Evolutionary conservation across 495 filamentous ascomycete genomes (phyloP).

Genomic region (Trichoderma asperelloides): DNA sequence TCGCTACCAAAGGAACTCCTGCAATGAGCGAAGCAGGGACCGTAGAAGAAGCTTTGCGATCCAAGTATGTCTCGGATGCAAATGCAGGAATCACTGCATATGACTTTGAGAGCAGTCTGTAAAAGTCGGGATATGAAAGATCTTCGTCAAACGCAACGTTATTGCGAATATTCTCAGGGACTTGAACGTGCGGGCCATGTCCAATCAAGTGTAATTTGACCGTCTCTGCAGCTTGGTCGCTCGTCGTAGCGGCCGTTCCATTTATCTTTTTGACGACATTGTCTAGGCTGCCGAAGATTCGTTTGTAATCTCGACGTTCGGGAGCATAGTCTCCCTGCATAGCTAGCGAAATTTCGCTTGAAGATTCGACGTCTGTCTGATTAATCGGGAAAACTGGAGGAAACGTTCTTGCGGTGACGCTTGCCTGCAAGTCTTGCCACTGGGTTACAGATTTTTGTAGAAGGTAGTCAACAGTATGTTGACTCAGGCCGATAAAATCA

Average conservation of each 20-base stretch:
- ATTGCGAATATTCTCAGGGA: not conserved
- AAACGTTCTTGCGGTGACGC: not conserved
- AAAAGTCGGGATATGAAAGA: conserved; percentile 19
- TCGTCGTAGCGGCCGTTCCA: not conserved
- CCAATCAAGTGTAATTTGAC: conserved; percentile 6
- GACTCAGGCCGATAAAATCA: conserved; percentile 19
- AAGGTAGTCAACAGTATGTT: conserved; percentile 15
- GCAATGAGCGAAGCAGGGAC: conserved; percentile 21
- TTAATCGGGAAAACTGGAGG: conserved; percentile 5
- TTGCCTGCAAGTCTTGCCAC: conserved; percentile 13
- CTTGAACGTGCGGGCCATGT: not conserved
- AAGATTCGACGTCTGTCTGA: not conserved
- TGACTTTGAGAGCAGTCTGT: conserved; percentile 16
- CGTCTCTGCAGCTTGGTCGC: not conserved
- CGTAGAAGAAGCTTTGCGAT: conserved; percentile 20
- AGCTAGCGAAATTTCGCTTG: conserved; percentile 16
- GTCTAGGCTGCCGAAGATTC: conserved; percentile 13
- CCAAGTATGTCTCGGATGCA: conserved; percentile 17
- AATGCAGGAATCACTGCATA: conserved; percentile 22
- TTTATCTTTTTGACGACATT: conserved; percentile 9
- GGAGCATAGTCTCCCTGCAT: conserved; percentile 20
- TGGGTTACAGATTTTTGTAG: conserved; percentile 13
- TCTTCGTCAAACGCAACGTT: conserved; percentile 18
- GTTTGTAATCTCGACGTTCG: conserved; percentile 16
- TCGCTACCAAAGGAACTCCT: conserved; percentile 20